Percentiles rank a stretch among this genome's conserved stretches.
These are phyloP conservation scores for Chlamydomonas eustigma DNA, from an alignment of 139 green algal species.

Conservation along the genomic window DNA sequence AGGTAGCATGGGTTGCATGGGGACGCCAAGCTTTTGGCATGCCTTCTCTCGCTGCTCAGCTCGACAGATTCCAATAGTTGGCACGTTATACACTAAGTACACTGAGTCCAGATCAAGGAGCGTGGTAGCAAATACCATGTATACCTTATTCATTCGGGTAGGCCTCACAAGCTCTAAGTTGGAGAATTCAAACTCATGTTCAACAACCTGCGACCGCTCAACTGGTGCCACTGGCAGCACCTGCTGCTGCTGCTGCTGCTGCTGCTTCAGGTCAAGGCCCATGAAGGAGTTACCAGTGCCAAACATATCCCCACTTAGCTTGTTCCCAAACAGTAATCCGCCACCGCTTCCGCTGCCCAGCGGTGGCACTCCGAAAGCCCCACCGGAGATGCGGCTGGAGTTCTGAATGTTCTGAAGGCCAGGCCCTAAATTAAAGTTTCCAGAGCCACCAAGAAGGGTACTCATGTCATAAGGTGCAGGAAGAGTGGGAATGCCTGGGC, in stretches of 20 bases:
- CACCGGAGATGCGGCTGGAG: not conserved
- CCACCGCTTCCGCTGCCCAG: not conserved
- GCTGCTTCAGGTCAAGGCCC: conserved; percentile 11
- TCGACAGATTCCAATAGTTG: conserved; percentile 55
- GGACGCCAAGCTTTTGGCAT: conserved; percentile 37
- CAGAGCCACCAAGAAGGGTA: not conserved
- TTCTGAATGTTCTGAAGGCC: too few species aligned
- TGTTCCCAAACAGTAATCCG: not conserved
- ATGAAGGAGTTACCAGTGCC: not conserved
- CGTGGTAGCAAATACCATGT: conserved; percentile 43
- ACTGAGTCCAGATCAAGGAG: conserved; percentile 37
- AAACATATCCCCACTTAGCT: not conserved
- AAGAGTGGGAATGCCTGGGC: not conserved
- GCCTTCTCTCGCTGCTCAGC: conserved; percentile 55
- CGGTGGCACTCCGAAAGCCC: not conserved
- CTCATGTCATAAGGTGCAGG: not conserved
- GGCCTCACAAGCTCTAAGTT: conserved; percentile 58
- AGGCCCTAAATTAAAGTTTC: too few species aligned
- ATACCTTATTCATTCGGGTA: conserved; percentile 61
- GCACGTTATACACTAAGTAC: conserved; percentile 44
- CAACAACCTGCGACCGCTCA: too few species aligned
- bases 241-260: conserved; percentile 16
- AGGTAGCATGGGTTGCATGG: conserved; percentile 4
- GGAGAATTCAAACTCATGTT: conserved; percentile 59
- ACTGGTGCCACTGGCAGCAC: conserved; percentile 1